Base-by-base conservation (phyloP, 2,329 filamentous ascomycete genomes). In the Ceratocystis eucalypticola region DNA sequence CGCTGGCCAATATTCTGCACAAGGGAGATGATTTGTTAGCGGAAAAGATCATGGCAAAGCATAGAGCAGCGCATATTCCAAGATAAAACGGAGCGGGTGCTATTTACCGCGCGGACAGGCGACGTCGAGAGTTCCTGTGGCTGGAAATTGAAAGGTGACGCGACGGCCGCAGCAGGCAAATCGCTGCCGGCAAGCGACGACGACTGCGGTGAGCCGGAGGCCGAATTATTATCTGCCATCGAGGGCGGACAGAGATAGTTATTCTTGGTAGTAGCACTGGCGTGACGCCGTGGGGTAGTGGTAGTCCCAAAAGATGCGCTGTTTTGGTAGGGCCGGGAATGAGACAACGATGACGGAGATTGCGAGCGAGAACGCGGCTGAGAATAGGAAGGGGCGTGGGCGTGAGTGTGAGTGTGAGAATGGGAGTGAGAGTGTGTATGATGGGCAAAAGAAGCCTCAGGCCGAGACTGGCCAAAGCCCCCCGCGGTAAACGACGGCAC, bases 81-180 rank as follows among this genome's bases (percentile, higher is more conserved):
- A 20, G 28, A 3, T 3, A 48, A 44, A 65, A n/a, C 15, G 30
- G 46, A 5, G 17, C 10, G 20, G 17, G 20, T 22, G 17, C 20
- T 28, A 78, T 82, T 55, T 78, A 91, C 88, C 70, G 89, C 88
- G 79, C 91, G 93, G 67, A 91, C 82, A 2, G 89, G 88, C 20
- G 82, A 81, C 69, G 88, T 88, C 17, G 88, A 86, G 73, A 91
- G 87, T 59, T 86, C 82, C 73, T 89, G 87, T 0, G 93, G 89
- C 77, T 95, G 85, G 76, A 97, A 97, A 77, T 97, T 97, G 84
- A 99, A 97, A 0, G 93, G 93, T 70, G 86, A 89, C 17, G 73
- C 68, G 33, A 8, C 61, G 37, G 20, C 25, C 22, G 17, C 37
- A 28, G 61, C 61, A 20, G 61, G n/a, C 37, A 28, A 25, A 30